These are phyloP conservation scores for Chamaenerion angustifolium DNA, from an alignment of 345 rosid species.

Conservation along the genomic window DNA sequence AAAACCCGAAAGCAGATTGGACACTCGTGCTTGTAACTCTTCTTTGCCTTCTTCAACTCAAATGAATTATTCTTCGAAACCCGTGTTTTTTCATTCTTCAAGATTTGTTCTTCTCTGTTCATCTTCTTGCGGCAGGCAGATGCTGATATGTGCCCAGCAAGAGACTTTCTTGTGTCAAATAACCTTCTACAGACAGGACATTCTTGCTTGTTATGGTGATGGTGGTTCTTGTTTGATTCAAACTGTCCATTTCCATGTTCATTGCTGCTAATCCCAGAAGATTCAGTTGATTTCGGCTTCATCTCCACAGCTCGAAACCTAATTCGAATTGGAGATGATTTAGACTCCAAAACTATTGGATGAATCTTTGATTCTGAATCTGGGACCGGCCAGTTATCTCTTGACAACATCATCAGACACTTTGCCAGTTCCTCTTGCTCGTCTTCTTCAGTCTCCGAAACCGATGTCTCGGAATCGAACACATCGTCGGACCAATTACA, in stretches of 20 bases:
- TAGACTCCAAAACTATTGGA: slow-evolving; percentile 18
- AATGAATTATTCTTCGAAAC: slow-evolving; percentile 7
- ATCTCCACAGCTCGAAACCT: slow-evolving; percentile 14
- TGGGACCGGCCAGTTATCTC: slow-evolving; percentile 21
- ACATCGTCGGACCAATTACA: slow-evolving; percentile 6
- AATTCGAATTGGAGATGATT: slow-evolving; percentile 18
- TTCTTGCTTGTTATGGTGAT: slow-evolving; percentile 5
- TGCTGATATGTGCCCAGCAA: slow-evolving; percentile 3
- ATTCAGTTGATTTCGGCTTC: slow-evolving; percentile 8
- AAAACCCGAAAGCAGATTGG: slow-evolving; percentile 82
- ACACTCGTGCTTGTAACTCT: slow-evolving; percentile 66
- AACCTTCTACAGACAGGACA: background rate
- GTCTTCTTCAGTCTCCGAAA: slow-evolving; percentile 40
- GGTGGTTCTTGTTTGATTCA: background rate
- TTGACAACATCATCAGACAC: slow-evolving; percentile 58
- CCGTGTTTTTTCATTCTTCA: background rate
- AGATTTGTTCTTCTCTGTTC: background rate
- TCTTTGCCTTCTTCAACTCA: slow-evolving; percentile 17
- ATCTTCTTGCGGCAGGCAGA: slow-evolving; percentile 2
- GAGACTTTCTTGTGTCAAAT: slow-evolving; percentile 2
- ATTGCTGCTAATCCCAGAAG: background rate
- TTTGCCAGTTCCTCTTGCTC: slow-evolving; percentile 52
- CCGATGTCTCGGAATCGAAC: slow-evolving; percentile 15
- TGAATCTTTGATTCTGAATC: slow-evolving; percentile 8
- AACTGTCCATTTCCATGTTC: background rate